Percentiles rank a stretch among this genome's conserved stretches.
Conservation (phyloP, 176 grass and related monocot species). For the Cenchrus fungigraminus region DNA sequence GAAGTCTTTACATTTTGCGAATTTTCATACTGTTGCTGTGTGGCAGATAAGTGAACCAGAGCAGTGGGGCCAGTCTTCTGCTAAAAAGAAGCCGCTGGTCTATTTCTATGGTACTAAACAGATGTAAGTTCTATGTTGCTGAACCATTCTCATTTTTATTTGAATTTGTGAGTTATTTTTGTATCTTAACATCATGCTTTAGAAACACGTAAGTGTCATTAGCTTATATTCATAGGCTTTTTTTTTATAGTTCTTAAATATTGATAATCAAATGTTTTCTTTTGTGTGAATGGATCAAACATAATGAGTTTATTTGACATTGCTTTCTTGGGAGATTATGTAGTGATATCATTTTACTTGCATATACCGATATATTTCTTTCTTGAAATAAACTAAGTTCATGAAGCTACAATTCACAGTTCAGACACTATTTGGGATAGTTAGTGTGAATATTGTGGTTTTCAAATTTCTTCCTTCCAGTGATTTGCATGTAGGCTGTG, state of each 20-base stretch:
- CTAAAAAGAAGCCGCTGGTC: conserved; percentile 88
- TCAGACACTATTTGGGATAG: neutral
- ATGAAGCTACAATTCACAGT: neutral
- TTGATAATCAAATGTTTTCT: neutral
- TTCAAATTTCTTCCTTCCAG: neutral
- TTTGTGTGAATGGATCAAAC: neutral
- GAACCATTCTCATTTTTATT: neutral
- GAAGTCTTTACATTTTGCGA: conserved; percentile 13
- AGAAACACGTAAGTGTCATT: neutral
- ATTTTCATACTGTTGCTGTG: conserved; percentile 31
- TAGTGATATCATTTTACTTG: neutral
- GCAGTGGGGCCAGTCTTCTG: conserved; percentile 73
- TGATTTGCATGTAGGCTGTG: neutral
- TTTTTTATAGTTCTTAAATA: neutral
- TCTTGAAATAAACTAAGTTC: neutral
- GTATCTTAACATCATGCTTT: conserved; percentile 18
- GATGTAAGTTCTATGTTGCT: conserved; percentile 74
- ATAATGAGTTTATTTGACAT: neutral
- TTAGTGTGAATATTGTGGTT: neutral
- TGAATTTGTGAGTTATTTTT: conserved; percentile 12
- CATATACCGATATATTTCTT: neutral
- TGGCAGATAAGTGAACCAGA: conserved; percentile 91
- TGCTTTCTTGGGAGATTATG: neutral
- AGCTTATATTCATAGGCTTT: neutral
- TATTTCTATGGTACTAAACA: conserved; percentile 99